Conservation (phyloP, 768 basidiomycete species). For the Pleurotus tuoliensis region DNA sequence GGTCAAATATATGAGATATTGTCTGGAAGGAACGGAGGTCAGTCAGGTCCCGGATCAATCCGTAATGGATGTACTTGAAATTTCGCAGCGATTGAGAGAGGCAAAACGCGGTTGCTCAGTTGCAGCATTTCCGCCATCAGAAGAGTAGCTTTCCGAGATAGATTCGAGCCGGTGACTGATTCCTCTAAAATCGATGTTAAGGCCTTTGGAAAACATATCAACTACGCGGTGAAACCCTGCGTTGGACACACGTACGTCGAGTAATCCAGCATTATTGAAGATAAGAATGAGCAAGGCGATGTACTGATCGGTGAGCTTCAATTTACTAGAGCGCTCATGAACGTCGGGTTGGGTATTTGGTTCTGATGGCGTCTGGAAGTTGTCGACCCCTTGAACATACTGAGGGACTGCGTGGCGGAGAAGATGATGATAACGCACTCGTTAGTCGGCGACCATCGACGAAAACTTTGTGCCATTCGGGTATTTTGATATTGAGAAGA, state of each 20-base stretch:
- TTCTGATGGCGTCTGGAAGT: constrained; percentile 40
- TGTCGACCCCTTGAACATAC: constrained; percentile 58
- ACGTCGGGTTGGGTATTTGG: constrained; percentile 25
- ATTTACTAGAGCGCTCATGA: constrained; percentile 45
- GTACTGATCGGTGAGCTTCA: constrained; percentile 92
- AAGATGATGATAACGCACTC: constrained; percentile 42
- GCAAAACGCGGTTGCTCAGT: constrained; percentile 83
- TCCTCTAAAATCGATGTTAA: constrained; percentile 85
- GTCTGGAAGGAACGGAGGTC: constrained; percentile 41
- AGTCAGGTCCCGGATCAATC: neutral
- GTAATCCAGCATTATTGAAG: constrained; percentile 80
- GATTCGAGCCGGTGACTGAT: constrained; percentile 59
- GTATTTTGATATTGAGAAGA: constrained; percentile 84
- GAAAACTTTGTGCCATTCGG: constrained; percentile 91
- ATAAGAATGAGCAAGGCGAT: constrained; percentile 81
- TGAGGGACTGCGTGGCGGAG: neutral
- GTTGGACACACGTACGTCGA: constrained; percentile 58
- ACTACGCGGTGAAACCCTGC: neutral
- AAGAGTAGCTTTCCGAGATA: constrained; percentile 87
- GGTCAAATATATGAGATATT: constrained; percentile 78
- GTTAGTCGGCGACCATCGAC: constrained; percentile 86
- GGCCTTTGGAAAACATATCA: constrained; percentile 46
- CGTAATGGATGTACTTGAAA: constrained; percentile 59
- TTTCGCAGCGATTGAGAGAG: constrained; percentile 73
- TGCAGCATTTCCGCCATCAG: constrained; percentile 90